Base-by-base conservation (phyloP, 2,329 filamentous ascomycete species). In the Diaporthe sp. region DNA sequence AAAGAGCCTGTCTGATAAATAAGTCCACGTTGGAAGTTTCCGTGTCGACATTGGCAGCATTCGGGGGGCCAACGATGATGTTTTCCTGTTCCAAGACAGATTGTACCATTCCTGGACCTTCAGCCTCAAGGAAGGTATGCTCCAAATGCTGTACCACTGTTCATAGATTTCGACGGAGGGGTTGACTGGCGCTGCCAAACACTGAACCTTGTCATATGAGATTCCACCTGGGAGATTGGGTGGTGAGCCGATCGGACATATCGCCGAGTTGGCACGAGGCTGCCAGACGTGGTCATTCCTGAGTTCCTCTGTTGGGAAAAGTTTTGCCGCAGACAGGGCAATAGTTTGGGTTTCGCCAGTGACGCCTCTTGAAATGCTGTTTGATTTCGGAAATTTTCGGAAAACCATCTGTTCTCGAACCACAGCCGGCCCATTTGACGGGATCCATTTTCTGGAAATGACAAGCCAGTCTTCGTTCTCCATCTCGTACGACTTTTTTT, bases 381-480 rank as follows among this genome's bases (percentile, higher is more conserved):
- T n/a, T n/a, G n/a, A n/a, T n/a, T n/a, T n/a, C n/a, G n/a, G n/a
- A n/a, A n/a, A n/a, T n/a, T n/a, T n/a, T n/a, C n/a, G n/a, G n/a
- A n/a, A n/a, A n/a, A n/a, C n/a, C n/a, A n/a, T n/a, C n/a, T n/a
- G n/a, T n/a, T 71, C 53, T 42, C 15, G 19, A 25, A 13, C 70
- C 70, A 42, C 70, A 71, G 7, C n/a, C n/a, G n/a, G 56, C 15
- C 37, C 61, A 71, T 32, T 37, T 47, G n/a, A 42, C 44, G 15
- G 70, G 70, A 9, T 63, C 42, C 35, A 19, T 53, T 25, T 71
- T 71, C 32, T 71, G 70, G 17, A 71, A 71, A 32, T 63, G 70
- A 27, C 70, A 71, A 17, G 70, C 70, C 42, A 63, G 32, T 17
- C 35, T 42, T 1, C 17, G 27, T 27, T 63, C 22, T 27, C 47